Evolutionary conservation across 345 rosid species (phyloP).

Genomic region (Populus tremula): DNA sequence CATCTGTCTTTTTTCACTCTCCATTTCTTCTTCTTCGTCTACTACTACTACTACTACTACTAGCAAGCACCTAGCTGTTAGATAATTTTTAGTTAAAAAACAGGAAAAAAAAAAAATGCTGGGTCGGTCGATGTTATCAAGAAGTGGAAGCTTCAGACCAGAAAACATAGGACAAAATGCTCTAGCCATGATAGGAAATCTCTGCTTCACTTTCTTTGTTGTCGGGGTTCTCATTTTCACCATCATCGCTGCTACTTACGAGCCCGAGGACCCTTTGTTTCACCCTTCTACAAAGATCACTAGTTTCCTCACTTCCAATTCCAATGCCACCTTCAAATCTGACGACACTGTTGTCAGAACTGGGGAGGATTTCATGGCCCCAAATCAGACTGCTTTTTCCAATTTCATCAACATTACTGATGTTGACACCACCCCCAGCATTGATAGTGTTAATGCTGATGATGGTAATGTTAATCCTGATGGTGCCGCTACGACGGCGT

Average conservation of each 20-base stretch:
- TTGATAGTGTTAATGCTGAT: not conserved
- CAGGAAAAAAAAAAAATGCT: constrained; percentile 36
- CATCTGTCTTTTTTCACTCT: too few relatives aligned
- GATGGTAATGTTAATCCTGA: not conserved
- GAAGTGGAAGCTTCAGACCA: constrained; percentile 67
- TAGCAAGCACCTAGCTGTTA: constrained; percentile 6
- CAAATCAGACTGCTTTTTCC: constrained; percentile 64
- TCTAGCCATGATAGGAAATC: constrained; percentile 72
- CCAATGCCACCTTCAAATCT: constrained; percentile 74
- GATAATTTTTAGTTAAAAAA: not conserved
- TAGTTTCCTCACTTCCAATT: constrained; percentile 68
- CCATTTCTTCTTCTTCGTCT: too few relatives aligned
- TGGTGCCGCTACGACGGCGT: not conserved
- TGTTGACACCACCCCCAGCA: constrained; percentile 34
- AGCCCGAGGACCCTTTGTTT: constrained; percentile 87
- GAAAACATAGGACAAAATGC: constrained; percentile 77
- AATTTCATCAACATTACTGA: constrained; percentile 63
- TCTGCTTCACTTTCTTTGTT: constrained; percentile 81
- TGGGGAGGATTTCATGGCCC: constrained; percentile 84
- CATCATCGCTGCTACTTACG: constrained; percentile 83
- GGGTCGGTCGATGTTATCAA: constrained; percentile 46
- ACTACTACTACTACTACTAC: too few relatives aligned
- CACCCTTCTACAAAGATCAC: constrained; percentile 79
- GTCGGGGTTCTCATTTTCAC: constrained; percentile 80
- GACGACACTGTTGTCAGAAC: constrained; percentile 70